phyloP scores from a whole-genome alignment of 2,329 filamentous ascomycete species.

The Talaromyces amestolkiae region DNA sequence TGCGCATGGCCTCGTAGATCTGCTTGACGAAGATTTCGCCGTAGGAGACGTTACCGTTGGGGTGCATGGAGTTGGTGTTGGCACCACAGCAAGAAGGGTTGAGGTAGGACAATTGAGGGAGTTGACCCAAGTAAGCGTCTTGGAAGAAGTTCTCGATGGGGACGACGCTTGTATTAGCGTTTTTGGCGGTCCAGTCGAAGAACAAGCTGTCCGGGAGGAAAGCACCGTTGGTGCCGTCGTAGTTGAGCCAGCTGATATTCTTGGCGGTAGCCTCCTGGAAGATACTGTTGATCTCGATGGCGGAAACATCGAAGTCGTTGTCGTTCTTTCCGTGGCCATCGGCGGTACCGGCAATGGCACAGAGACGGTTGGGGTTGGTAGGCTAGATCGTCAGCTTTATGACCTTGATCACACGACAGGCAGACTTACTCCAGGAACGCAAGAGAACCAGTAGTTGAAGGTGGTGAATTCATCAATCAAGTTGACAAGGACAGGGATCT shows the following conservation, averaged over 20 bases:
- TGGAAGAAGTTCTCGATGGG: constrained; percentile 35
- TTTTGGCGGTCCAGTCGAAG: constrained; percentile 35
- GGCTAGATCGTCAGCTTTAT: constrained; percentile 28
- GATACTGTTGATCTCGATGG: constrained; percentile 35
- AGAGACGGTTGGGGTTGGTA: constrained; percentile 45
- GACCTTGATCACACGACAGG: neutral
- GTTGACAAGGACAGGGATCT: constrained; percentile 43
- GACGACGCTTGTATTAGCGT: constrained; percentile 30
- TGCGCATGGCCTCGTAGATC: constrained; percentile 37
- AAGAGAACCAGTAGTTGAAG: constrained; percentile 49
- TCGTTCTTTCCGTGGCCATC: constrained; percentile 36
- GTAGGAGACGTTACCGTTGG: constrained; percentile 34
- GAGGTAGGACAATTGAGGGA: constrained; percentile 37
- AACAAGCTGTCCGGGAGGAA: constrained; percentile 32
- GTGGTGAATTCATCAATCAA: constrained; percentile 44
- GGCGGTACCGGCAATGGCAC: constrained; percentile 32
- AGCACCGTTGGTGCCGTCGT: constrained; percentile 32
- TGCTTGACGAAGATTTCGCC: constrained; percentile 39
- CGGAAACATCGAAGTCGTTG: constrained; percentile 29
- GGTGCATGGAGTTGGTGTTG: constrained; percentile 35
- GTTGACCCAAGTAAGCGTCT: constrained; percentile 32
- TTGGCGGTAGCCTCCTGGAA: constrained; percentile 41
- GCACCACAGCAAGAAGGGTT: constrained; percentile 42
- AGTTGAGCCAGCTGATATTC: constrained; percentile 38
- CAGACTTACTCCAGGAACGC: constrained; percentile 41